Conservation (phyloP, 129 eudicot genomes). For the carrot (Daucus carota) region DNA sequence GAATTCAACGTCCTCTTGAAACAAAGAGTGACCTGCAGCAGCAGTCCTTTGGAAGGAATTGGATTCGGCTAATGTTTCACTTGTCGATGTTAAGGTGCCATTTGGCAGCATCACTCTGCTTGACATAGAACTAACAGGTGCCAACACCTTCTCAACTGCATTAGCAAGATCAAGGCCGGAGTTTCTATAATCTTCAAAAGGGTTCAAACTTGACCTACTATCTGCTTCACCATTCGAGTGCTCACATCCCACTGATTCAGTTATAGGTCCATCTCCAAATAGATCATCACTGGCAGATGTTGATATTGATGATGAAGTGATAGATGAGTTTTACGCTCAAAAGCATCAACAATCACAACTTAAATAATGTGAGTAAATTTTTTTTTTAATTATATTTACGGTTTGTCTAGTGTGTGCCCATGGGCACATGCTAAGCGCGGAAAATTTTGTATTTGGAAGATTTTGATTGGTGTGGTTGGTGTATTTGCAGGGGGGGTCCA, state of each 20-base stretch:
- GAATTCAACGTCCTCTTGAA: conserved; percentile 93
- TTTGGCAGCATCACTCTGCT: conserved; percentile 42
- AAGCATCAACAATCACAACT: too few relatives aligned
- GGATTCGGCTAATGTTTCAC: conserved; percentile 17
- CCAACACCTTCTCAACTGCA: conserved; percentile 20
- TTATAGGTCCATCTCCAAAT: conserved; percentile 60
- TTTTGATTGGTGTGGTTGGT: too few relatives aligned
- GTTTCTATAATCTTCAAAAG: conserved; percentile 39
- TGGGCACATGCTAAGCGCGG: too few relatives aligned
- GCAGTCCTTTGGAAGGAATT: conserved; percentile 31
- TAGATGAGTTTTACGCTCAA: too few relatives aligned
- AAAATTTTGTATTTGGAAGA: too few relatives aligned
- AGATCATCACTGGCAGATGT: conserved; percentile 50
- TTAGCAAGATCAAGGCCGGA: conserved; percentile 12
- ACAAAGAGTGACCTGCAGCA: conserved; percentile 46
- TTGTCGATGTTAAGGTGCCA: conserved; percentile 27
- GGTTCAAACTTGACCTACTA: conserved; percentile 53
- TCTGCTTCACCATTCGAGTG: conserved; percentile 40
- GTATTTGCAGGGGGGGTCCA: too few relatives aligned
- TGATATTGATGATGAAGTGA: too few relatives aligned
- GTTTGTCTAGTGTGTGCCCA: too few relatives aligned
- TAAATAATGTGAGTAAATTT: too few relatives aligned
- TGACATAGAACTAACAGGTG: conserved; percentile 20
- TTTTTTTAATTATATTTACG: too few relatives aligned
- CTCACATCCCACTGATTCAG: conserved; percentile 81